Percentiles rank a stretch among this genome's conserved stretches.
phyloP scores from a whole-genome alignment of 768 basidiomycete genomes.

The Favolaschia claudopus region DNA sequence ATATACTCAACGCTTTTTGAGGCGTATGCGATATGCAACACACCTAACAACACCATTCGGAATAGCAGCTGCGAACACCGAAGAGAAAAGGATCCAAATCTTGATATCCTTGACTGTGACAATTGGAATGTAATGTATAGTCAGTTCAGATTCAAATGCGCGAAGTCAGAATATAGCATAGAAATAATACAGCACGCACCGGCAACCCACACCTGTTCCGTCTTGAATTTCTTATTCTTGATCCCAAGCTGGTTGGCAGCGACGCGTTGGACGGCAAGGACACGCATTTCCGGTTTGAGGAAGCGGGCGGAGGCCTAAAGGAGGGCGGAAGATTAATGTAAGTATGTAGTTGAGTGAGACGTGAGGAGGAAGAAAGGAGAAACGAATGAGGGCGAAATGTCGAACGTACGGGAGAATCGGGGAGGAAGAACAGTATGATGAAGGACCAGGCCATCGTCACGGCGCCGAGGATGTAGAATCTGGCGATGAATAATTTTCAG shows the following conservation, averaged over 20 bases:
- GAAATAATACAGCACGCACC: slow-evolving; percentile 13
- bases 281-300: slow-evolving; percentile 19
- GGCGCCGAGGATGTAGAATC: slow-evolving; percentile 28
- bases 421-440: slow-evolving; percentile 24
- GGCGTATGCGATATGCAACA: not conserved
- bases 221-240: slow-evolving; percentile 33
- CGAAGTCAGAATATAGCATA: not conserved
- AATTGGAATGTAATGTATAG: not conserved
- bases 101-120: slow-evolving; percentile 26
- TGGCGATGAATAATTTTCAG: not conserved
- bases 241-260: slow-evolving; percentile 34
- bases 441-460: slow-evolving; percentile 26
- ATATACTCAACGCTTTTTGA: not conserved
- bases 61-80: slow-evolving; percentile 29
- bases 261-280: slow-evolving; percentile 31
- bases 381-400: no score
- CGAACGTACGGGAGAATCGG: slow-evolving; percentile 25
- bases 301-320: slow-evolving; percentile 22
- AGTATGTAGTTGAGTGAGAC: not conserved
- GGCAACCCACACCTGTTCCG: slow-evolving; percentile 21
- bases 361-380: no score
- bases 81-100: slow-evolving; percentile 28
- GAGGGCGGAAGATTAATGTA: not conserved
- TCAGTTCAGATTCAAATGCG: no score
- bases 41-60: slow-evolving; percentile 29